Conservation (phyloP, 768 basidiomycete genomes). For the Suillus placidus region DNA sequence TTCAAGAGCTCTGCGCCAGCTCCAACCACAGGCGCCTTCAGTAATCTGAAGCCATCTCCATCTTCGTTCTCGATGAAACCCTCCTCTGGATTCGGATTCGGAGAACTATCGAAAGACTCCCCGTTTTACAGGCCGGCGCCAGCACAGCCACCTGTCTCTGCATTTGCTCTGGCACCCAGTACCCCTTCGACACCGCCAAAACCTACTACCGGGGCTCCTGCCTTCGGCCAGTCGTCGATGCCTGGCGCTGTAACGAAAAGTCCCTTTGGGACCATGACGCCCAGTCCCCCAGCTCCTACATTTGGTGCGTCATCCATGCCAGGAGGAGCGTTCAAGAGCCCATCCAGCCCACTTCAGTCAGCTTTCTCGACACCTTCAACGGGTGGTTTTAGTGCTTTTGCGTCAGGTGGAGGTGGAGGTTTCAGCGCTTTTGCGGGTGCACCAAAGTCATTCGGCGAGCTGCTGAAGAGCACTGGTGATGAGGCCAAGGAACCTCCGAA, state of each 20-base stretch:
- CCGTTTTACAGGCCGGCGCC: constrained; percentile 52
- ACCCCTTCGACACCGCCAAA: constrained; percentile 30
- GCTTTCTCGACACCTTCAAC: constrained; percentile 16
- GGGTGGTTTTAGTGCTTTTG: constrained; percentile 33
- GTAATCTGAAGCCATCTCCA: constrained; percentile 37
- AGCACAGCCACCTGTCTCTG: constrained; percentile 40
- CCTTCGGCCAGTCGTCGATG: constrained; percentile 44
- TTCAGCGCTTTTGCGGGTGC: constrained; percentile 56
- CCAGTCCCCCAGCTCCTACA: constrained; percentile 28
- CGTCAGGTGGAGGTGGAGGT: constrained; percentile 38
- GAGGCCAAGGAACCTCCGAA: constrained; percentile 18
- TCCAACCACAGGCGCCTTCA: constrained; percentile 41
- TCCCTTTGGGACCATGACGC: constrained; percentile 20
- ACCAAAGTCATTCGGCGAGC: constrained; percentile 60
- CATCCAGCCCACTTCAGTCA: constrained; percentile 17
- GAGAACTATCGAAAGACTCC: constrained; percentile 43
- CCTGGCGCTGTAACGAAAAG: constrained; percentile 25
- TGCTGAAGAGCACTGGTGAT: constrained; percentile 48
- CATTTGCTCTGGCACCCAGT: constrained; percentile 35
- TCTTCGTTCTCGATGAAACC: constrained; percentile 39
- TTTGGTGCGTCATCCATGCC: constrained; percentile 43
- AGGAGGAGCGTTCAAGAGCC: constrained; percentile 22
- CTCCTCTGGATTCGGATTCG: constrained; percentile 36
- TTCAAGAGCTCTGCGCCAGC: constrained; percentile 28
- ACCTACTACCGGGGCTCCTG: constrained; percentile 26